A percentile compares a stretch with the other conserved stretches of the same genome.
phyloP scores from a whole-genome alignment of 192 early-diverging fungal genomes.

The Borealophlyctis nickersoniae region DNA sequence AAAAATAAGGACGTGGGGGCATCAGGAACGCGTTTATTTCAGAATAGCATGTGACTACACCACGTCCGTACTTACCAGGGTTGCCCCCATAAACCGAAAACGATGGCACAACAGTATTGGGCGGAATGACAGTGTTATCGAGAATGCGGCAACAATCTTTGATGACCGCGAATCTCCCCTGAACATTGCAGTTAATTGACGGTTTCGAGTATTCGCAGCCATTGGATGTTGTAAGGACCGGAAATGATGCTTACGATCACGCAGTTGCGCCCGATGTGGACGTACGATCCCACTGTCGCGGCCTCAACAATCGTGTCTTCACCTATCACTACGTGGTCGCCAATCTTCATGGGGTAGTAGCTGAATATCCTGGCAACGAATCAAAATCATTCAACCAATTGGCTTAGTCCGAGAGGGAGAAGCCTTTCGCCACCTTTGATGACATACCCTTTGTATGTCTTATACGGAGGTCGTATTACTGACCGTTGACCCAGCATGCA shows the following conservation, averaged over 20 bases:
- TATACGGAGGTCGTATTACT: constrained; percentile 90
- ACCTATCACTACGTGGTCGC: constrained; percentile 87
- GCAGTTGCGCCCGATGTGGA: constrained; percentile 89
- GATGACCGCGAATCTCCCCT: constrained; percentile 93
- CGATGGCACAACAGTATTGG: constrained; percentile 86
- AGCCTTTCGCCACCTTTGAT: not conserved
- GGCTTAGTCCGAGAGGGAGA: not conserved
- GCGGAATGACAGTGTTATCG: constrained; percentile 86
- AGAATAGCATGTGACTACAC: too few species aligned
- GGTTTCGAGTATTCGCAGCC: too few species aligned
- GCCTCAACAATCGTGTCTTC: constrained; percentile 87
- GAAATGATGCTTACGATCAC: constrained; percentile 71
- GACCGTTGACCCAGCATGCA: constrained; percentile 74
- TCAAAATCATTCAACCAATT: too few species aligned
- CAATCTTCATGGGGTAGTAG: constrained; percentile 97
- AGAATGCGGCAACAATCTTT: constrained; percentile 90
- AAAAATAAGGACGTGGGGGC: not conserved
- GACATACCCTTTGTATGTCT: constrained; percentile 82
- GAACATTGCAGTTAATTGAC: too few species aligned
- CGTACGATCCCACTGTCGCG: constrained; percentile 85
- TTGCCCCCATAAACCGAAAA: constrained; percentile 88
- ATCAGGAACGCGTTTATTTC: not conserved
- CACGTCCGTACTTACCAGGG: constrained; percentile 68
- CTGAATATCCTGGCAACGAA: constrained; percentile 68
- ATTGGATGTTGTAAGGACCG: too few species aligned